phyloP scores from a whole-genome alignment of 2,329 filamentous ascomycete genomes.

The Graphiopsis chlorocephala region DNA sequence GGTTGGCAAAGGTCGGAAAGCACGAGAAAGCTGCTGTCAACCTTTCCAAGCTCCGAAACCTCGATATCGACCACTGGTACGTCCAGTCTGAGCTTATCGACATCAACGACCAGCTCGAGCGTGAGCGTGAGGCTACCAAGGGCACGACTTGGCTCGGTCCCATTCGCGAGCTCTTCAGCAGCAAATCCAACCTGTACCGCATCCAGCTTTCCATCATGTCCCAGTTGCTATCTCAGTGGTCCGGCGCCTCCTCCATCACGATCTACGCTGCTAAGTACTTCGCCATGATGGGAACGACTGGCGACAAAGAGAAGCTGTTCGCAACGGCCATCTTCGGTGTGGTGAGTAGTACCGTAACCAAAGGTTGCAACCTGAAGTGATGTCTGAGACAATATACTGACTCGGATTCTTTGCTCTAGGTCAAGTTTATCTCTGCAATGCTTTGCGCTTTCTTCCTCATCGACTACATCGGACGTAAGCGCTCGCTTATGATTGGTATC shows the following conservation, averaged over 20 bases:
- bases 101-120: conserved; percentile 65
- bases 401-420: no score
- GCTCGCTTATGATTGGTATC: conserved; percentile 50
- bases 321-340: conserved; percentile 74
- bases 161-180: conserved; percentile 65
- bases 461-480: conserved; percentile 73
- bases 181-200: conserved; percentile 69
- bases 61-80: conserved; percentile 32
- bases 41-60: conserved; percentile 30
- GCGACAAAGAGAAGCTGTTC: conserved; percentile 66
- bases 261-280: conserved; percentile 75
- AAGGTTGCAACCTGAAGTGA: no score
- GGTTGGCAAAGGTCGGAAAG: conserved; percentile 34
- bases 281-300: conserved; percentile 65
- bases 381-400: no score
- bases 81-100: conserved; percentile 53
- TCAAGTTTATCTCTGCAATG: conserved; percentile 67
- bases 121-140: conserved; percentile 68
- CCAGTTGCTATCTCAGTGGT: conserved; percentile 73
- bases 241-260: conserved; percentile 67
- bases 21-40: conserved; percentile 30
- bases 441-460: conserved; percentile 74
- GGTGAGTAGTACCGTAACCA: no score
- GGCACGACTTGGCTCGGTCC: conserved; percentile 64
- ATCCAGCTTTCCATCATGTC: conserved; percentile 66